These are phyloP conservation scores for Cladobotryum mycophilum DNA, from an alignment of 2,329 filamentous ascomycete genomes.

Conservation along the genomic window DNA sequence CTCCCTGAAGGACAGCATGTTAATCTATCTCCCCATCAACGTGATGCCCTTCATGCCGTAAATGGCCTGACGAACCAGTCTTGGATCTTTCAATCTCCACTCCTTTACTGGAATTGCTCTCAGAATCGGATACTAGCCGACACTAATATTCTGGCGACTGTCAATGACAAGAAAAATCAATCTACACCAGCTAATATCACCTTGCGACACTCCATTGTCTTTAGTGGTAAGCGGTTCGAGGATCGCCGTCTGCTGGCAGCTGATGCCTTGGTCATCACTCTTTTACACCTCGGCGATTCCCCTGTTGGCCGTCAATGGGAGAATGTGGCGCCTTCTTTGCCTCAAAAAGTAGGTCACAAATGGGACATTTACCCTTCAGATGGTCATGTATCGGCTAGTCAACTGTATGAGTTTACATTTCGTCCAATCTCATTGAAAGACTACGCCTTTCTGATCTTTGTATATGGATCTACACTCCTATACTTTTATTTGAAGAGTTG, in stretches of 20 bases:
- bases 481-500: conserved; percentile 60
- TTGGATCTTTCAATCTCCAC: conserved; percentile 77
- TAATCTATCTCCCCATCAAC: conserved; percentile 38
- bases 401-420: conserved; percentile 73
- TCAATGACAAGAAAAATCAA: conserved; percentile 57
- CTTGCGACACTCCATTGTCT: conserved; percentile 70
- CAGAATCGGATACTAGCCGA: conserved; percentile 52
- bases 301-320: conserved; percentile 62
- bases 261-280: conserved; percentile 71
- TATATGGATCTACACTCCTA: conserved; percentile 56
- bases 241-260: conserved; percentile 62
- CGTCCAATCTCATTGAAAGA: conserved; percentile 65
- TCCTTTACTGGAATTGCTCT: conserved; percentile 76
- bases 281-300: conserved; percentile 62
- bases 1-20: conserved; percentile 18
- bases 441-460: conserved; percentile 54
- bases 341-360: conserved; percentile 40
- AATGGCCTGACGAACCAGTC: conserved; percentile 56
- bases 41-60: conserved; percentile 51
- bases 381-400: conserved; percentile 47
- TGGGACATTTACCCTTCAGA: conserved; percentile 62
- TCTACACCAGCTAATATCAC: conserved; percentile 67
- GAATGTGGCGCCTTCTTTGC: conserved; percentile 47
- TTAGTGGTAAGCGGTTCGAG: conserved; percentile 72
- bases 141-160: conserved; percentile 57